Conservation (phyloP, 495 filamentous ascomycete species). For the Jackrogersella minutella region DNA sequence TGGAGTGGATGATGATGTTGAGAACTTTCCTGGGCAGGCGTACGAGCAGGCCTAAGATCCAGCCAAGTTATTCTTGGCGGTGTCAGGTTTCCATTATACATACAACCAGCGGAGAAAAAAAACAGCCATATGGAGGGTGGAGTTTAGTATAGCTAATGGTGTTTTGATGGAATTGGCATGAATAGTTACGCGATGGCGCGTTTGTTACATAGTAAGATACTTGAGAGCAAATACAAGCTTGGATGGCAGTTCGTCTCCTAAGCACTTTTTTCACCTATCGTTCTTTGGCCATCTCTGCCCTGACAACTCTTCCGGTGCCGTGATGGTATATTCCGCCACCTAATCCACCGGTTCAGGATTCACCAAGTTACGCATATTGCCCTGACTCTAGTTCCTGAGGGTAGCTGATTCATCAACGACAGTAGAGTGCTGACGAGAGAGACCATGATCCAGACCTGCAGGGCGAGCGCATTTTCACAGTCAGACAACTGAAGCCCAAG, state of each 20-base stretch:
- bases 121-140: neutral
- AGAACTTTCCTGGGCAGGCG: constrained; percentile 7
- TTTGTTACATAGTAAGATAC: constrained; percentile 2
- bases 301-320: neutral
- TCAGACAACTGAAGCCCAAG: neutral
- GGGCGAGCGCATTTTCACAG: constrained; percentile 2
- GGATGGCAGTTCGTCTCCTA: neutral
- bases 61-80: neutral
- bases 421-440: constrained; percentile 36
- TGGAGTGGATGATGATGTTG: constrained; percentile 13
- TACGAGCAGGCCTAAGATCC: neutral
- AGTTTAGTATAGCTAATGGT: constrained; percentile 28
- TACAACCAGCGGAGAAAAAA: constrained; percentile 8
- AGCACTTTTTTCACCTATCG: constrained; percentile 4
- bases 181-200: neutral
- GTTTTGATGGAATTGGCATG: neutral
- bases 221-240: constrained; percentile 23
- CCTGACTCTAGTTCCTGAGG: constrained; percentile 1
- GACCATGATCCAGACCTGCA: constrained; percentile 21
- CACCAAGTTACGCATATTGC: too few species aligned
- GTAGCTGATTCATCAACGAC: constrained; percentile 11
- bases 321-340: too few species aligned
- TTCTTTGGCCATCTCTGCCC: neutral
- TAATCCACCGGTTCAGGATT: too few species aligned
- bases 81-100: constrained; percentile 17